Evolutionary conservation across 306 rosid genomes (phyloP).

Genomic region (Canavalia gladiata): DNA sequence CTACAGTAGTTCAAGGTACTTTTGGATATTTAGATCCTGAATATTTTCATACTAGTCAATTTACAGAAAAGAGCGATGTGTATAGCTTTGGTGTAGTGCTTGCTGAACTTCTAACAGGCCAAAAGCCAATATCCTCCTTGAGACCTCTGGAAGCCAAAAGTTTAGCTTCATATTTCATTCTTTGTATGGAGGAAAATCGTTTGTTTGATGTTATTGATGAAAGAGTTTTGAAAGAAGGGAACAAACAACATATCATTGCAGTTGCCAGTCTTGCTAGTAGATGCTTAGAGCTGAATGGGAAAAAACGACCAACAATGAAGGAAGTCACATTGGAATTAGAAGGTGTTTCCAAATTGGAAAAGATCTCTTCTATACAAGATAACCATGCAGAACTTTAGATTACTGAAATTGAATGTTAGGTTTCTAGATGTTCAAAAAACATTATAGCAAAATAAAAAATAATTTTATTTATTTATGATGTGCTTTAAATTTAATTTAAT

Average conservation of each 20-base stretch:
- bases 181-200: neutral
- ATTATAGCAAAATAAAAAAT: too few species aligned
- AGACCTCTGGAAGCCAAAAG: neutral
- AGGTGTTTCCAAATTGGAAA: neutral
- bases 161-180: neutral
- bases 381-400: neutral
- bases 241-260: neutral
- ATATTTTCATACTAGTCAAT: slow-evolving; percentile 7
- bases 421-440: too few species aligned
- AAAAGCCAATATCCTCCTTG: neutral
- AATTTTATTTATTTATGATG: too few species aligned
- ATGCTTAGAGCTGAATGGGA: slow-evolving; percentile 4
- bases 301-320: slow-evolving; percentile 16
- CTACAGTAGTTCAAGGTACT: slow-evolving; percentile 29
- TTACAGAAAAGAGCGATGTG: slow-evolving; percentile 4
- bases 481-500: too few species aligned
- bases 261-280: slow-evolving; percentile 11
- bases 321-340: slow-evolving; percentile 13
- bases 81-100: slow-evolving; percentile 30
- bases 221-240: neutral
- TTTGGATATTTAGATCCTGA: slow-evolving; percentile 28
- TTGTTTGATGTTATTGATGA: slow-evolving; percentile 7
- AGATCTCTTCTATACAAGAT: neutral
- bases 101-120: slow-evolving; percentile 5
- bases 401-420: neutral